Base-by-base conservation (phyloP, 257 asterid species). In the Paulownia fortunei region DNA sequence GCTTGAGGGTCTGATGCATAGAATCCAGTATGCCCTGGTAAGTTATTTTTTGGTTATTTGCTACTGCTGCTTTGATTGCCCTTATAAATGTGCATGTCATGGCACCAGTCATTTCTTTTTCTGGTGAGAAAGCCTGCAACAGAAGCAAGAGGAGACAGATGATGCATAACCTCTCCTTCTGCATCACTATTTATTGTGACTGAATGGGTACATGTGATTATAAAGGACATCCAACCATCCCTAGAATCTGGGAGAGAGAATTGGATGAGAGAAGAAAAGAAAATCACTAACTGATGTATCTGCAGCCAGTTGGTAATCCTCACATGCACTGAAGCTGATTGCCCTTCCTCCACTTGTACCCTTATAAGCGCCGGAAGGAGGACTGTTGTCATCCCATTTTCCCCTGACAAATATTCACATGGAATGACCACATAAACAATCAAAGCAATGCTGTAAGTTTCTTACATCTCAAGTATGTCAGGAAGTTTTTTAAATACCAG, bases 251-350 rank as follows among this genome's bases (percentile, higher is more conserved):
- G 21, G 34, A 49, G 32, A 39, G 63, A 36, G 12, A 39, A 44
- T 32, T 52, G 46, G 11, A 34, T 19, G 65, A 77, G 47, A 15
- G 34, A 46, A 2, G 9, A 62, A 66, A 56, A 23, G 56, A 39
- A 36, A n/a, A 32, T n/a, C 19, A 77, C 77, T 84, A 69, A 91
- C 97, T 39, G 96, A 78, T 66, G 97, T 88, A 73, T 91, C 96
- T 73, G 97, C 89, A 54, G 97, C 97, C 34, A 77, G 82, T 85
- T 91, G 97, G 82, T 89, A 56, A 80, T 93, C 98, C 78, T 87
- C 91, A 72, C 98, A 93, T 13, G 98, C 97, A 68, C 98, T 89
- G 73, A 93, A 73, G 82, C 93, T 76, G 76, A 93, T 81, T 3
- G 94, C 97, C 51, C 18, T 79, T 58, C 98, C 98, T 71, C 97